A percentile compares a stretch with the other conserved stretches of the same genome.
phyloP scores from a whole-genome alignment of 2,329 filamentous ascomycete genomes.

The Clonostachys rhizophaga region DNA sequence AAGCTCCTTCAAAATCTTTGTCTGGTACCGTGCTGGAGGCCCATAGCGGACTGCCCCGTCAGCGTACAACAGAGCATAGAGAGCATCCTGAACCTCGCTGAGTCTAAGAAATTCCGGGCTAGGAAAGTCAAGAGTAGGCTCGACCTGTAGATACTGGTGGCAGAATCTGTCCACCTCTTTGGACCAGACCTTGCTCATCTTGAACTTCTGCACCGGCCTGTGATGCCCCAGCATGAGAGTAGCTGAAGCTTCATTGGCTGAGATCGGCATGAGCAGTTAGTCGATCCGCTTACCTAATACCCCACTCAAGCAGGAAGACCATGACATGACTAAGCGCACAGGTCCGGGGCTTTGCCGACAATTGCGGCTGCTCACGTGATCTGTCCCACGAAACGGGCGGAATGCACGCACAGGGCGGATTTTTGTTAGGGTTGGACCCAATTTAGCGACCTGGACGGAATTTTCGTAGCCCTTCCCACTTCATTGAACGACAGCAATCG shows the following conservation, averaged over 20 bases:
- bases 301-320: too few relatives aligned
- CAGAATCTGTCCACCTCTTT: conserved; percentile 47
- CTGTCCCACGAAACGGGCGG: too few relatives aligned
- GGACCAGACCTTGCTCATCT: not conserved
- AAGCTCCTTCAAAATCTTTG: conserved; percentile 70
- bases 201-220: too few relatives aligned
- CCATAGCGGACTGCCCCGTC: conserved; percentile 45
- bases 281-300: too few relatives aligned
- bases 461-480: conserved; percentile 17
- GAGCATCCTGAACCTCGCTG: conserved; percentile 56
- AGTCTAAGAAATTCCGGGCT: conserved; percentile 50
- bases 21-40: conserved; percentile 65
- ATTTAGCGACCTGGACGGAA: conserved; percentile 28
- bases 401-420: not conserved
- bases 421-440: conserved; percentile 40
- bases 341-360: too few relatives aligned
- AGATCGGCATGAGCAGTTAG: too few relatives aligned
- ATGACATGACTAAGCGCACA: too few relatives aligned
- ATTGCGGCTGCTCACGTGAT: too few relatives aligned
- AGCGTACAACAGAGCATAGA: conserved; percentile 66
- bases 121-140: conserved; percentile 62
- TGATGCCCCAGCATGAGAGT: too few relatives aligned
- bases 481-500: conserved; percentile 18
- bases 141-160: conserved; percentile 76
- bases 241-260: too few relatives aligned